phyloP scores from a whole-genome alignment of 2,329 filamentous ascomycete genomes.

The Exophiala xenobiotica region DNA sequence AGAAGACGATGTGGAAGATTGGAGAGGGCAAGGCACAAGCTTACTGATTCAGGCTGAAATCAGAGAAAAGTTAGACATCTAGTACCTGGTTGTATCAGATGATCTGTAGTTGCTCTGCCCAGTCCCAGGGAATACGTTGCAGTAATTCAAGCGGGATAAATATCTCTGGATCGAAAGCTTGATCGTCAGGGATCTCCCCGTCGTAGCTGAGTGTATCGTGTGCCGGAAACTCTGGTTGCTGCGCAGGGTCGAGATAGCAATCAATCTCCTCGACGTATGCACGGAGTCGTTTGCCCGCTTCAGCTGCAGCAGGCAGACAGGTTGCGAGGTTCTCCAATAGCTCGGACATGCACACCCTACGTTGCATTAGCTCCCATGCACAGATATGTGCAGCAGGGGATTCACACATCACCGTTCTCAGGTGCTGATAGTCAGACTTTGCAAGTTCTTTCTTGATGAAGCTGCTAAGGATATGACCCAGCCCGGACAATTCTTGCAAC shows the following conservation, averaged over 20 bases:
- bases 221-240: background rate
- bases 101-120: slow-evolving; percentile 6
- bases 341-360: slow-evolving; percentile 17
- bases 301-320: slow-evolving; percentile 7
- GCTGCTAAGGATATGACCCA: slow-evolving; percentile 18
- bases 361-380: background rate
- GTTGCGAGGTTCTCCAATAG: slow-evolving; percentile 10
- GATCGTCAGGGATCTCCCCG: background rate
- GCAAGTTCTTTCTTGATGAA: slow-evolving; percentile 13
- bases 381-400: background rate
- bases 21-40: slow-evolving; percentile 1
- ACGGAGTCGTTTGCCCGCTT: slow-evolving; percentile 7
- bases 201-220: background rate
- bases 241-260: slow-evolving; percentile 3
- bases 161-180: background rate
- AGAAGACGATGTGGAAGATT: slow-evolving; percentile 9
- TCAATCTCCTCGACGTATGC: slow-evolving; percentile 15
- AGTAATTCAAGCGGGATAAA: slow-evolving; percentile 8
- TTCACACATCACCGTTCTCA: slow-evolving; percentile 14
- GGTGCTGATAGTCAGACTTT: slow-evolving; percentile 15
- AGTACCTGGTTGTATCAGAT: background rate
- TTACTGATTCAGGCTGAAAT: background rate
- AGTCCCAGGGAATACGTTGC: slow-evolving; percentile 13
- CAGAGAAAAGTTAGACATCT: background rate
- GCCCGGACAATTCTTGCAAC: slow-evolving; percentile 15